Evolutionary conservation across 2,329 filamentous ascomycete genomes (phyloP).

Genomic region (Septoria petroselini): DNA sequence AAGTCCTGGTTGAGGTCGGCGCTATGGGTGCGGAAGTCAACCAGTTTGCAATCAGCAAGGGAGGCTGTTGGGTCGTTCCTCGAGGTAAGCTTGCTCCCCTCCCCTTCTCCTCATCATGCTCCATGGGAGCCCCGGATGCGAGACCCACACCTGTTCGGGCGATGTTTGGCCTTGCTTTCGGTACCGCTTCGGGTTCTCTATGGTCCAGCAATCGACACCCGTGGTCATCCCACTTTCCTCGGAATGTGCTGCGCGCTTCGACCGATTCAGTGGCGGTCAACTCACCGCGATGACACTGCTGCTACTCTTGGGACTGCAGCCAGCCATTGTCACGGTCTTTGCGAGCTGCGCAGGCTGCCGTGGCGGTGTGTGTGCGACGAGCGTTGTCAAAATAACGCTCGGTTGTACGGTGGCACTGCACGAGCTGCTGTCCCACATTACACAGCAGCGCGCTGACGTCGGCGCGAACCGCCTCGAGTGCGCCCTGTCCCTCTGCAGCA

Average conservation of each 20-base stretch:
- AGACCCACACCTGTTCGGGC: slow-evolving; percentile 17
- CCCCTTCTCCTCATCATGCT: slow-evolving; percentile 11
- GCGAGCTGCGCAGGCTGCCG: slow-evolving; percentile 10
- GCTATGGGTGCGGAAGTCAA: slow-evolving; percentile 52
- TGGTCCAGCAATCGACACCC: slow-evolving; percentile 10
- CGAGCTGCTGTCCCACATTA: slow-evolving; percentile 26
- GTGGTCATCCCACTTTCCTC: not conserved
- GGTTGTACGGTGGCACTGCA: slow-evolving; percentile 23
- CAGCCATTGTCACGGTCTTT: slow-evolving; percentile 13
- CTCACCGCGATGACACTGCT: slow-evolving; percentile 25
- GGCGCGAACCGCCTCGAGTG: slow-evolving; percentile 9
- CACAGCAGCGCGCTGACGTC: slow-evolving; percentile 15
- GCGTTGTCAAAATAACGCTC: slow-evolving; percentile 26
- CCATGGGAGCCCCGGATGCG: slow-evolving; percentile 9
- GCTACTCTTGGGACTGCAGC: slow-evolving; percentile 23
- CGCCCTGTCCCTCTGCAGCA: slow-evolving; percentile 8
- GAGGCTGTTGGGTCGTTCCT: slow-evolving; percentile 91
- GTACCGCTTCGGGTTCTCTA: slow-evolving; percentile 14
- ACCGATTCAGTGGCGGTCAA: slow-evolving; percentile 22
- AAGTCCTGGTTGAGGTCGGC: slow-evolving; percentile 72
- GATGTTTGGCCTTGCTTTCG: slow-evolving; percentile 20
- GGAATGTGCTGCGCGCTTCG: not conserved
- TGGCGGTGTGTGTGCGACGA: slow-evolving; percentile 24
- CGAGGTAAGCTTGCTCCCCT: slow-evolving; percentile 63
- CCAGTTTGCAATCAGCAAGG: slow-evolving; percentile 77